Conservation (phyloP, 768 basidiomycete genomes). For the Hericium erinaceus region DNA sequence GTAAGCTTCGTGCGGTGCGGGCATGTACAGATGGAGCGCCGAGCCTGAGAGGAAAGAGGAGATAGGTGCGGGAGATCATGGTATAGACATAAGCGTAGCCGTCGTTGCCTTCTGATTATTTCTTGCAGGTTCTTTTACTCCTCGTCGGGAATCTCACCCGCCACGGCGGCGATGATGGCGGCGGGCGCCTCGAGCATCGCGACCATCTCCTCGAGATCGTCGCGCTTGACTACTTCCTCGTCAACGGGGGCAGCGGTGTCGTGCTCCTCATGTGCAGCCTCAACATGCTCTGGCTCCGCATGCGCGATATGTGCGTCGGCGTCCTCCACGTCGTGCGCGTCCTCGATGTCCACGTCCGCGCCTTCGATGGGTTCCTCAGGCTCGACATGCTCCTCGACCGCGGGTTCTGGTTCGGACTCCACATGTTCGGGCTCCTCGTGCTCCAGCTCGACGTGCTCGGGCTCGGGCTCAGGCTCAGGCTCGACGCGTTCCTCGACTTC, state of each 20-base stretch:
- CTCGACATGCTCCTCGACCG: neutral
- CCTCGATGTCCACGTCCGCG: neutral
- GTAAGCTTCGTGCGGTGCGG: too few relatives aligned
- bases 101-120: too few relatives aligned
- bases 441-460: neutral
- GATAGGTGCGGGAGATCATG: too few relatives aligned
- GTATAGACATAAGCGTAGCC: too few relatives aligned
- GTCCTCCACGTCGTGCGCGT: neutral
- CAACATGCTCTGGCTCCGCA: neutral
- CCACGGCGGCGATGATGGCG: conserved; percentile 16
- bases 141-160: conserved; percentile 46
- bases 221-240: conserved; percentile 15
- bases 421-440: conserved; percentile 9
- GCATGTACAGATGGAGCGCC: too few relatives aligned
- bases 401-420: neutral
- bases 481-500: conserved; percentile 7
- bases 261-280: neutral
- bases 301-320: neutral
- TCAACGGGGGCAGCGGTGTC: conserved; percentile 1
- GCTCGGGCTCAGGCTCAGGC: conserved; percentile 8
- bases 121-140: conserved; percentile 21
- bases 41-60: too few relatives aligned
- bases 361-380: neutral
- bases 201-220: conserved; percentile 57
- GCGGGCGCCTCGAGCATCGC: conserved; percentile 48